Base-by-base conservation (phyloP, 805 yeast genomes). In the Saturnispora diversa region DNA sequence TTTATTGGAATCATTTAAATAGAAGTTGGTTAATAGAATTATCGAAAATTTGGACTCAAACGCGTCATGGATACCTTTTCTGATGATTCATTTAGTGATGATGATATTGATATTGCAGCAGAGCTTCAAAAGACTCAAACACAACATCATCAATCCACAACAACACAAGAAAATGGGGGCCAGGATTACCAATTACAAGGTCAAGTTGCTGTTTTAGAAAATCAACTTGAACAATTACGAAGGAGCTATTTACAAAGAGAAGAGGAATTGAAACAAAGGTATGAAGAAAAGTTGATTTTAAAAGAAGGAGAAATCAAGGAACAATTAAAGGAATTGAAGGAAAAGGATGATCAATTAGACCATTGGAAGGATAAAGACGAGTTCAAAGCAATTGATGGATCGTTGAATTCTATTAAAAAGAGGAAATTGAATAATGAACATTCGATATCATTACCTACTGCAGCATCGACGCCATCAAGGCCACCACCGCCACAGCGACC, bases 181-280 rank as follows among this genome's bases (percentile, higher is more conserved):
- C n/a, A n/a, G n/a, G n/a, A n/a, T 23, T 55, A 73, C 32, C 73
- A 72, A n/a, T 58, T 80, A 10, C 69, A 73, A 41, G 97, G 97
- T 2, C 95, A 88, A 53, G 77, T 84, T 27, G 78, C 92, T 11
- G 78, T 87, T 26, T 64, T 88, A 13, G 65, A 94, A 40, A 75
- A 80, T 8, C 84, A 78, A 50, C 60, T 83, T 16, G 61, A 69
- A 16, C 68, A 70, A 31, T 45, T 73, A 3, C 72, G 70, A 37
- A 53, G 53, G 20, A 59, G 57, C 5, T 56, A 59, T 16, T 55
- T 54, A 5, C 50, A 58, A 1, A 72, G 70, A 43, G 50, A 69
- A 22, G 62, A 57, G 12, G 58, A 63, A 11, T 43, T 75, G 39
- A 66, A 65, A 41, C 51, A 51, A 7, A 53, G 52, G 17, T 61